Evolutionary conservation across 257 asterid genomes (phyloP).

Genomic region (Salvia rosmarinus): DNA sequence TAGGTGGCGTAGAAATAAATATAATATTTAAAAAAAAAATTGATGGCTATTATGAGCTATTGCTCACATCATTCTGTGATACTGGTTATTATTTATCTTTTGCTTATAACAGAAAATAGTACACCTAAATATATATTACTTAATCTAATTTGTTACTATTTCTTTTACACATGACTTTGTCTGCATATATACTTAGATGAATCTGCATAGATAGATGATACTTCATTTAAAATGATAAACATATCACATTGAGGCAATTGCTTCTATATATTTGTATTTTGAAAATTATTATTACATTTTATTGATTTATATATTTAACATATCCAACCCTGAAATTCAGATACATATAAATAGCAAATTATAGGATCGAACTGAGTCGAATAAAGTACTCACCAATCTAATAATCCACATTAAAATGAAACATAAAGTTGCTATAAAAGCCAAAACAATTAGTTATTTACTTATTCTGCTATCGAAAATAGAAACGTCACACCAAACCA

Average conservation of each 20-base stretch:
- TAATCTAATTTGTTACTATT: no score
- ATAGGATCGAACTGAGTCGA: not conserved
- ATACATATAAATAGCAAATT: not conserved
- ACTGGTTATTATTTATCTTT: no score
- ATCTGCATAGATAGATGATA: no score
- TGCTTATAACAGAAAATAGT: no score
- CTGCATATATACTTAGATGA: no score
- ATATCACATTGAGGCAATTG: not conserved
- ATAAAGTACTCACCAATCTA: no score
- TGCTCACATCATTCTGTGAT: constrained; percentile 26
- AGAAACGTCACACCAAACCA: not conserved
- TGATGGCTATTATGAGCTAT: not conserved
- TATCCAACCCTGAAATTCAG: not conserved
- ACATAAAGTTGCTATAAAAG: not conserved
- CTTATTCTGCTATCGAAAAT: not conserved
- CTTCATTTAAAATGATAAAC: no score
- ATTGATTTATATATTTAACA: not conserved
- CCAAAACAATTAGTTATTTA: not conserved
- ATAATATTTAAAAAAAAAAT: not conserved
- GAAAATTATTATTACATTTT: not conserved
- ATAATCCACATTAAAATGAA: not conserved
- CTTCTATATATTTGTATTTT: not conserved
- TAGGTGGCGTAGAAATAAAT: not conserved
- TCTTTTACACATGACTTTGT: no score
- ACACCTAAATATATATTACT: no score